phyloP scores from a whole-genome alignment of 164 flowering plant species.

The Liriodendron chinense region DNA sequence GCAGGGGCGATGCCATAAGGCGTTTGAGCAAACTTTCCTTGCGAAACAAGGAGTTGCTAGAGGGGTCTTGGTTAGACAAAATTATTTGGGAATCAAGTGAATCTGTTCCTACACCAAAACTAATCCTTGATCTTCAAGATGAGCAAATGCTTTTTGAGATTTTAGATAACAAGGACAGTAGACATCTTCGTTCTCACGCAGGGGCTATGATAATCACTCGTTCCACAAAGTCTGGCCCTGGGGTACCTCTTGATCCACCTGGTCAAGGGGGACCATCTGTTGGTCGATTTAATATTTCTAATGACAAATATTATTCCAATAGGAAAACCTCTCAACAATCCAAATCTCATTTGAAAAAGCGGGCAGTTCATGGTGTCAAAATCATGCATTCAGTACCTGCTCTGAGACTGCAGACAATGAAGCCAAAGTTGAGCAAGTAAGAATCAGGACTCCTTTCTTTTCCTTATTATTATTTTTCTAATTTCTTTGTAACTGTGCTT shows the following conservation, averaged over 20 bases:
- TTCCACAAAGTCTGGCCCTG: slow-evolving; percentile 39
- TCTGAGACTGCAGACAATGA: slow-evolving; percentile 83
- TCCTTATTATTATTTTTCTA: not conserved
- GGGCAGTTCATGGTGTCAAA: slow-evolving; percentile 72
- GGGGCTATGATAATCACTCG: slow-evolving; percentile 81
- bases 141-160: slow-evolving; percentile 95
- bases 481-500: not conserved
- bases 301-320: slow-evolving; percentile 84
- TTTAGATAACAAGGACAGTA: slow-evolving; percentile 52
- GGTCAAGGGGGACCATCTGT: slow-evolving; percentile 52
- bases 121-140: slow-evolving; percentile 93
- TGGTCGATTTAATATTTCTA: slow-evolving; percentile 75
- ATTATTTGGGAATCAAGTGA: slow-evolving; percentile 74
- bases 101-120: slow-evolving; percentile 53
- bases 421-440: slow-evolving; percentile 94
- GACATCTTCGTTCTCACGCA: slow-evolving; percentile 66
- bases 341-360: slow-evolving; percentile 80
- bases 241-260: slow-evolving; percentile 47
- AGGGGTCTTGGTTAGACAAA: slow-evolving; percentile 79
- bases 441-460: slow-evolving; percentile 17
- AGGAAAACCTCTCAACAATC: slow-evolving; percentile 79
- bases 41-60: slow-evolving; percentile 61
- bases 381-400: slow-evolving; percentile 91
- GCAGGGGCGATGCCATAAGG: slow-evolving; percentile 34
- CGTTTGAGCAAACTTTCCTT: slow-evolving; percentile 47